phyloP scores from a whole-genome alignment of 257 asterid species.

The Osmanthus fragrans region DNA sequence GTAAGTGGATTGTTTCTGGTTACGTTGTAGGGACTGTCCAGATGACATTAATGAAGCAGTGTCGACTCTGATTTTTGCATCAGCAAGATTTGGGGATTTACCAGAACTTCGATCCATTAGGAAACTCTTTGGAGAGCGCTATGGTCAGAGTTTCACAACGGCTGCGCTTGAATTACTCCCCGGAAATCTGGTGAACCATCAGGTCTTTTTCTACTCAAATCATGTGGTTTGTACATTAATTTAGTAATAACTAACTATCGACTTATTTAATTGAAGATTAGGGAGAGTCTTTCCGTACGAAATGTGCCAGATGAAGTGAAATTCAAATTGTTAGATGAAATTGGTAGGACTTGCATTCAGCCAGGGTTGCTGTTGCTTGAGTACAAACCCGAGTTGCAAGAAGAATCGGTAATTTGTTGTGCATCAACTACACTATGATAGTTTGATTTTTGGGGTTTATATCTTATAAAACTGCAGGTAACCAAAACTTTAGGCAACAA shows the following conservation, averaged over 20 bases:
- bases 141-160: slow-evolving; percentile 50
- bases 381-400: slow-evolving; percentile 39
- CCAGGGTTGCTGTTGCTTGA: slow-evolving; percentile 63
- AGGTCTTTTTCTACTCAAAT: slow-evolving; percentile 37
- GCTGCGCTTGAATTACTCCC: slow-evolving; percentile 61
- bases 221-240: neutral
- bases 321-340: slow-evolving; percentile 56
- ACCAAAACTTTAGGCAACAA: slow-evolving; percentile 10
- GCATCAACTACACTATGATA: too few relatives aligned
- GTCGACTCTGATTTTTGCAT: slow-evolving; percentile 71
- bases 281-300: slow-evolving; percentile 36
- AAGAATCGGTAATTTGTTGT: slow-evolving; percentile 24
- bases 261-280: slow-evolving; percentile 42
- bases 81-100: slow-evolving; percentile 74
- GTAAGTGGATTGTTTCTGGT: neutral
- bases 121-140: slow-evolving; percentile 63
- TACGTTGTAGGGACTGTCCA: slow-evolving; percentile 61
- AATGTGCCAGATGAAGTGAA: slow-evolving; percentile 57
- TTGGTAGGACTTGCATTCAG: slow-evolving; percentile 34
- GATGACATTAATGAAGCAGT: slow-evolving; percentile 70
- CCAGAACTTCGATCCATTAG: slow-evolving; percentile 67
- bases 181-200: slow-evolving; percentile 62
- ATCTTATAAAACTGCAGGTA: slow-evolving; percentile 21
- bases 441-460: too few relatives aligned
- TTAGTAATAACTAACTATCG: neutral